Conservation (phyloP, 305 asterid species). For the Fraxinus paxiana region DNA sequence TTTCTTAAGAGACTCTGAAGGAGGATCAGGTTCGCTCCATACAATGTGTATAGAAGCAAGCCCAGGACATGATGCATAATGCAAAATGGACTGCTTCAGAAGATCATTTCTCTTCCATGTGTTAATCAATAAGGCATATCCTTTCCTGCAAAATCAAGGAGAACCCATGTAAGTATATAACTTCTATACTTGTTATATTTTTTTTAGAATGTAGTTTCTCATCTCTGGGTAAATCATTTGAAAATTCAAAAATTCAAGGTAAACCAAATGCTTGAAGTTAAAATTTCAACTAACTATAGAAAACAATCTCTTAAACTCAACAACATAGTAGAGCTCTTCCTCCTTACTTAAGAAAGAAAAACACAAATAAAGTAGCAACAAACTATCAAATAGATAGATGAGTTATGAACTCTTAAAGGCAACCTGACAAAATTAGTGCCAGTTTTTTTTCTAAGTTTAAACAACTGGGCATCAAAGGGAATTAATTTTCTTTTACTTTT, state of each 20-base stretch:
- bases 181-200: background rate
- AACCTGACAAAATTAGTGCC: background rate
- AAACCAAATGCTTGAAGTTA: background rate
- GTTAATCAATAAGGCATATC: slow-evolving; percentile 72
- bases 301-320: background rate
- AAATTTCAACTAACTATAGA: background rate
- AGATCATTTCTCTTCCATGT: slow-evolving; percentile 90
- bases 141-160: slow-evolving; percentile 43
- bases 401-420: background rate
- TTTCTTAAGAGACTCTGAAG: slow-evolving; percentile 51
- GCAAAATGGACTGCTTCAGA: slow-evolving; percentile 65
- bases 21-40: slow-evolving; percentile 86
- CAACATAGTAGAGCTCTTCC: background rate
- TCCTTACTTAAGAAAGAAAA: background rate
- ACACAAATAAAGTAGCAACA: background rate
- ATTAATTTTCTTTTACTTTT: slow-evolving; percentile 9
- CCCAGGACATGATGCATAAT: slow-evolving; percentile 63
- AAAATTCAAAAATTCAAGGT: background rate
- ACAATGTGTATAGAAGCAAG: slow-evolving; percentile 68
- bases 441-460: background rate
- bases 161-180: background rate
- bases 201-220: background rate
- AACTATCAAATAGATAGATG: background rate
- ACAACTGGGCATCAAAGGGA: background rate
- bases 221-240: background rate